Evolutionary conservation across 2,329 filamentous ascomycete genomes (phyloP), one percentile per base, ranked within the genome.

Genomic region (Monosporascus sp.): DNA sequence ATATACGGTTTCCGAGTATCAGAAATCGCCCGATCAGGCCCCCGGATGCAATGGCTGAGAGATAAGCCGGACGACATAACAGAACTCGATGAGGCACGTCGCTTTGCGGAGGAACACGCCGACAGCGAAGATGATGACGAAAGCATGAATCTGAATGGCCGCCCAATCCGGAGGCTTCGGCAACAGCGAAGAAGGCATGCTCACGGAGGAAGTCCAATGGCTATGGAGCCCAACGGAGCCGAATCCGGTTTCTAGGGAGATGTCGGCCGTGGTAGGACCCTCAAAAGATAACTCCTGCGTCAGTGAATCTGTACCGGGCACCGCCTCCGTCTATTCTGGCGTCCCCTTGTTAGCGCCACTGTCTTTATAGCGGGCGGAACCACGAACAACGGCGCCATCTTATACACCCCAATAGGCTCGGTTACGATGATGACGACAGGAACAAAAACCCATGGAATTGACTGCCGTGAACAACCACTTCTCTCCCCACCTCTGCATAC

Each of bases 1-100:
- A 97, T 99, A 69, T 99, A 97, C 72, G 94, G 94, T 27, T 99
- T 99, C 76, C 84, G 88, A 57, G 94, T 99, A 22, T 93, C 89
- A 18, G 94, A 97, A 72, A 80, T 92, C 54, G 90, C 94, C 43
- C 85, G 89, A 61, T 91, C 89, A 24, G 94, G 94, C 0, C 94
- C 94, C 14, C 82, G 94, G 56, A 99, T 99, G 94, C 91, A 92
- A 69, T 99, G 94, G 94, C 76, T 99, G 63, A 85, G 94, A 61
- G 86, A 88, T 72, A 88, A 91, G 67, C 94, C 94, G 0, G 77
- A 78, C 15, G 84, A 96, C 65, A 78, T 96, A 52, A 85, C 79
- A 44, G 89, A 96, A 63, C 77, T 97, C 49, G 91, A 99, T 67
- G 94, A 99, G 73, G 78, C 81, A n/a, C 74, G 77, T 11, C 70